A percentile compares a stretch with the other conserved stretches of the same genome.
These are phyloP conservation scores for Lachnellula suecica DNA, from an alignment of 2,329 filamentous ascomycete species.

Conservation along the genomic window DNA sequence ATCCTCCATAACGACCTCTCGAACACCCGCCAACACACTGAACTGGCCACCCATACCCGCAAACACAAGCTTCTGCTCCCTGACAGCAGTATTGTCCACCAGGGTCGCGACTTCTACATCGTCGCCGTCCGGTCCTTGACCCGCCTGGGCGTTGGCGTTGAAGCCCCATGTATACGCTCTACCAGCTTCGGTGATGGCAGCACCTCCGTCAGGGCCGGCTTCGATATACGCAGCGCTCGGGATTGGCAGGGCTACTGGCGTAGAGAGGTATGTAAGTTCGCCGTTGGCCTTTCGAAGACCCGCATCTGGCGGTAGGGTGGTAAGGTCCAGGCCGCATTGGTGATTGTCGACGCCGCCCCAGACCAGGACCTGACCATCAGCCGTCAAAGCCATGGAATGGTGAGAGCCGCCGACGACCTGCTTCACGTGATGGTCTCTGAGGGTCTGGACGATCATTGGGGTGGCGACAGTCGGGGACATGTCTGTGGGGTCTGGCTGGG, in stretches of 20 bases:
- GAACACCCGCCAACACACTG: conserved; percentile 54
- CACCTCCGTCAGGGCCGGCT: conserved; percentile 70
- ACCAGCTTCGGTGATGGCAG: conserved; percentile 67
- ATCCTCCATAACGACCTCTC: no score
- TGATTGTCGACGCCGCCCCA: conserved; percentile 59
- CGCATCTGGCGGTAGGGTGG: conserved; percentile 54
- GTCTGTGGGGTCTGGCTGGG: conserved; percentile 57
- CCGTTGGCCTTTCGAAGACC: conserved; percentile 63
- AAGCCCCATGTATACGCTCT: conserved; percentile 80
- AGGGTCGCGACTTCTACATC: conserved; percentile 76
- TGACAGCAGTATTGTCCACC: conserved; percentile 81
- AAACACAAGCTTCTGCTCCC: conserved; percentile 70
- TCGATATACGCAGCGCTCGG: conserved; percentile 58
- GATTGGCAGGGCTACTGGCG: conserved; percentile 57
- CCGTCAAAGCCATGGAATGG: conserved; percentile 67
- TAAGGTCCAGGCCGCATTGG: conserved; percentile 56
- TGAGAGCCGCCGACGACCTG: conserved; percentile 73
- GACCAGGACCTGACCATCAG: conserved; percentile 55
- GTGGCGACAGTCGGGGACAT: conserved; percentile 71
- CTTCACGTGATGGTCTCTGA: conserved; percentile 63
- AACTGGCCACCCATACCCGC: conserved; percentile 84
- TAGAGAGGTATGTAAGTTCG: conserved; percentile 69
- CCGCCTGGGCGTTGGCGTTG: conserved; percentile 76
- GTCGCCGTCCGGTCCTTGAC: conserved; percentile 69
- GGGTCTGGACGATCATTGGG: conserved; percentile 64